Conservation (phyloP, 129 eudicot genomes). For the Pseudognaphalium luteoalbum region DNA sequence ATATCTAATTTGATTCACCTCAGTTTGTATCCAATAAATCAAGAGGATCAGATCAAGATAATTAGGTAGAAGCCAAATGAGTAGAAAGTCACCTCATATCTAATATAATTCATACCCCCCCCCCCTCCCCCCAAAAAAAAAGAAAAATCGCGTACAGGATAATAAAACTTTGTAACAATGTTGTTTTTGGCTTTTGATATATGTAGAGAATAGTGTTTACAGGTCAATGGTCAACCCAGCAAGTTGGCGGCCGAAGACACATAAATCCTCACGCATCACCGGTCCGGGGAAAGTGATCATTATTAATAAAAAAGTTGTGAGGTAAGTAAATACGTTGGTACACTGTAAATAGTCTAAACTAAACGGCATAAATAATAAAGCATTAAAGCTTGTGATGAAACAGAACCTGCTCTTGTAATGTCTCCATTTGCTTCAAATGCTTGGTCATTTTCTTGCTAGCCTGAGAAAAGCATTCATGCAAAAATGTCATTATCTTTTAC, state of each 20-base stretch:
- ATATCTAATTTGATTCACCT: too few relatives aligned
- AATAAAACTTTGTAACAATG: too few relatives aligned
- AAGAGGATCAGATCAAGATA: too few relatives aligned
- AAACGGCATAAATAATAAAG: conserved; percentile 13
- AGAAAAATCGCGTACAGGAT: too few relatives aligned
- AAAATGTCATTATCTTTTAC: conserved; percentile 27
- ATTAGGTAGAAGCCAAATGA: too few relatives aligned
- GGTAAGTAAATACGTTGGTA: conserved; percentile 4
- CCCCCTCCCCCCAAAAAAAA: not conserved
- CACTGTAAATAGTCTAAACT: not conserved
- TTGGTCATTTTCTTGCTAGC: conserved; percentile 72
- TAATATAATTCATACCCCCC: not conserved
- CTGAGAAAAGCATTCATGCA: conserved; percentile 46
- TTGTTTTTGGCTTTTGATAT: too few relatives aligned
- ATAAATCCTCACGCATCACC: not conserved
- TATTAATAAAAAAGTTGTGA: not conserved
- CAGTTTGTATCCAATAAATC: too few relatives aligned
- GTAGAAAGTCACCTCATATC: not conserved
- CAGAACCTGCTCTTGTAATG: conserved; percentile 83
- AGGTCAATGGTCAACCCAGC: too few relatives aligned
- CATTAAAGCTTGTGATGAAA: not conserved
- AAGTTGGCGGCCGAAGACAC: not conserved
- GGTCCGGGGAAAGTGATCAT: not conserved
- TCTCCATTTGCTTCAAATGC: conserved; percentile 68
- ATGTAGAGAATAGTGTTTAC: too few relatives aligned